Conservation (phyloP, 2,329 filamentous ascomycete species). For the Aspergillus glaucus region DNA sequence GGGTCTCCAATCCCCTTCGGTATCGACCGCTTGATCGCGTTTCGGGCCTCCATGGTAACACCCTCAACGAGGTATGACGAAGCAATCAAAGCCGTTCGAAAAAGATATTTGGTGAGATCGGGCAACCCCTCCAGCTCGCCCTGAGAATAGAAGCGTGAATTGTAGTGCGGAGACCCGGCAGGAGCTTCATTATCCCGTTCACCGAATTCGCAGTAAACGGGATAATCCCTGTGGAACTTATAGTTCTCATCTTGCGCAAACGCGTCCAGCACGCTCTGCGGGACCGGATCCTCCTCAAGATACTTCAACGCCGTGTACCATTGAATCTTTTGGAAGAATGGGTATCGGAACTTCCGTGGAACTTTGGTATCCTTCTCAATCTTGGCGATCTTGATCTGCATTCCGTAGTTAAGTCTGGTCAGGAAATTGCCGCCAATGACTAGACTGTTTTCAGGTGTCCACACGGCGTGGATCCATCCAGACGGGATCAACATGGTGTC, state of each 20-base stretch:
- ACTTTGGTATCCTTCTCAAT: constrained; percentile 64
- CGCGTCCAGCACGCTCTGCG: constrained; percentile 48
- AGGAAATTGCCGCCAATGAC: constrained; percentile 68
- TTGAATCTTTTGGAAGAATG: constrained; percentile 63
- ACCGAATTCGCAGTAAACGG: constrained; percentile 55
- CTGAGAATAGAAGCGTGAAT: constrained; percentile 57
- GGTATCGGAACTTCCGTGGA: constrained; percentile 59
- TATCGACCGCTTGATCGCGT: constrained; percentile 57
- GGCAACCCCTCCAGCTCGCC: constrained; percentile 56
- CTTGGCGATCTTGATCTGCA: constrained; percentile 60
- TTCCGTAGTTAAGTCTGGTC: constrained; percentile 58
- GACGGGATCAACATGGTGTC: constrained; percentile 67
- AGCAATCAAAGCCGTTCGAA: constrained; percentile 57
- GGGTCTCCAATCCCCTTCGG: constrained; percentile 58
- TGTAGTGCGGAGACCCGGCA: constrained; percentile 49
- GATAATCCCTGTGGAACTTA: constrained; percentile 48
- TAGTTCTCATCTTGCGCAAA: constrained; percentile 50
- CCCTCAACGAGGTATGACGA: constrained; percentile 54
- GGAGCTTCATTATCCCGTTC: constrained; percentile 47
- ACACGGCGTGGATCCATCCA: constrained; percentile 66
- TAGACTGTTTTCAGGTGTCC: constrained; percentile 63
- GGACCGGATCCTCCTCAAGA: constrained; percentile 58
- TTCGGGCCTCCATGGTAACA: constrained; percentile 52
- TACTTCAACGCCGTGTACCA: constrained; percentile 63
- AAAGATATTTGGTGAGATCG: constrained; percentile 55